Percentiles rank a stretch among this genome's conserved stretches.
Evolutionary conservation across 495 filamentous ascomycete species (phyloP).

Genomic region (Trichoderma gamsii): DNA sequence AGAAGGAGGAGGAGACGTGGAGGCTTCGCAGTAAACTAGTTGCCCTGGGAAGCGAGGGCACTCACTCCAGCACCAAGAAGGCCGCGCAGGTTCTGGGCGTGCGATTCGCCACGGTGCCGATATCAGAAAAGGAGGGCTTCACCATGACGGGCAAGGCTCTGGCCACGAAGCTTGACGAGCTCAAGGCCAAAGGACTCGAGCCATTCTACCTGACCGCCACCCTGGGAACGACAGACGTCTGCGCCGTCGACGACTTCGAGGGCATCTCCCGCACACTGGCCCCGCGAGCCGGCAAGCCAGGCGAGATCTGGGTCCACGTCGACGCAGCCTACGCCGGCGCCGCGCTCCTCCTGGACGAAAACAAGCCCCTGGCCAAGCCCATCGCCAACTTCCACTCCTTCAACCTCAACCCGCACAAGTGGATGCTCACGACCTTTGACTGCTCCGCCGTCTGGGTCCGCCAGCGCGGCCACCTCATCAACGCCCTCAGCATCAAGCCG

Average conservation of each 20-base stretch:
- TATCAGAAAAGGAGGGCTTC: constrained; percentile 56
- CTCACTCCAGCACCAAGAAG: constrained; percentile 82
- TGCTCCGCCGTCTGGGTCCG: constrained; percentile 76
- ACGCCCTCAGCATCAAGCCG: constrained; percentile 75
- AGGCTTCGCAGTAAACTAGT: constrained; percentile 65
- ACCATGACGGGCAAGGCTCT: constrained; percentile 63
- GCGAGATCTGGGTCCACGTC: constrained; percentile 78
- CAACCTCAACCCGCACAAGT: constrained; percentile 97
- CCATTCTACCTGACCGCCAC: constrained; percentile 86
- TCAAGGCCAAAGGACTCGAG: constrained; percentile 55
- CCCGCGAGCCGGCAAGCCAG: constrained; percentile 44
- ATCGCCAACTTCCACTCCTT: constrained; percentile 75
- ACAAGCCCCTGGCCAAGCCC: constrained; percentile 54
- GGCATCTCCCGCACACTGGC: constrained; percentile 60
- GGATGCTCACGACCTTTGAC: constrained; percentile 94
- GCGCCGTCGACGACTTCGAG: constrained; percentile 74
- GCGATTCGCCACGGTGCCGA: constrained; percentile 61
- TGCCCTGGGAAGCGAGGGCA: constrained; percentile 70
- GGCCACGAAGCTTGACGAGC: constrained; percentile 53
- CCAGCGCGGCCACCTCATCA: constrained; percentile 65
- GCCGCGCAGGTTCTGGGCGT: constrained; percentile 81
- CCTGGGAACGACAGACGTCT: constrained; percentile 82
- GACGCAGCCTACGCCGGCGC: constrained; percentile 93
- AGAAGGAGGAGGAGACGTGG: constrained; percentile 59
- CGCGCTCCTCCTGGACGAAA: constrained; percentile 73